A percentile compares a stretch with the other conserved stretches of the same genome.
Conservation (phyloP, 805 yeast genomes). For the Kuraishia cidri region DNA sequence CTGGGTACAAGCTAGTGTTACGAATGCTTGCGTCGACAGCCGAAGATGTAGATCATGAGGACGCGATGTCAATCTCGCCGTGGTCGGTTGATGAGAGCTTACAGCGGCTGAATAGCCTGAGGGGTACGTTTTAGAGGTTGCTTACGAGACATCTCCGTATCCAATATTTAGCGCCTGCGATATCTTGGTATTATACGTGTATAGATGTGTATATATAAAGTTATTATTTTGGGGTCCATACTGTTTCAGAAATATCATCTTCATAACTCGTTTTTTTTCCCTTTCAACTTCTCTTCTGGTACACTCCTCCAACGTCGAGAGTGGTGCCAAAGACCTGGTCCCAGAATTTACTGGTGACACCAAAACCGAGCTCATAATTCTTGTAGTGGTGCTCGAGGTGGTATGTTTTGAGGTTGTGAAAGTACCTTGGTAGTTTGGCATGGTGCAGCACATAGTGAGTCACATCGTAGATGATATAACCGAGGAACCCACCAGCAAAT, state of each 20-base stretch:
- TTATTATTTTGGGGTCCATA: not conserved
- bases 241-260: not conserved
- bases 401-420: constrained; percentile 76
- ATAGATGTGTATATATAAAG: no score
- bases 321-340: constrained; percentile 85
- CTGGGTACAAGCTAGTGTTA: constrained; percentile 10
- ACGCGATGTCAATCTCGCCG: no score
- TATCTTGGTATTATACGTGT: no score
- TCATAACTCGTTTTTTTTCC: no score
- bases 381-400: constrained; percentile 98
- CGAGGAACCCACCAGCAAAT: constrained; percentile 93
- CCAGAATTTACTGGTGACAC: constrained; percentile 94
- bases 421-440: constrained; percentile 63
- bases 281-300: constrained; percentile 21
- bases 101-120: not conserved
- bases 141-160: no score
- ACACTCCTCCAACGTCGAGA: constrained; percentile 38
- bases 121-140: constrained; percentile 1
- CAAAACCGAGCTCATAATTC: constrained; percentile 94
- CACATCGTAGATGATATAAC: constrained; percentile 85
- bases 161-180: no score
- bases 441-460: constrained; percentile 96
- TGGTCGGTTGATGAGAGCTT: constrained; percentile 3
- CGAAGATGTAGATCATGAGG: no score
- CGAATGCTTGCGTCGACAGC: constrained; percentile 7